Evolutionary conservation across 2,329 filamentous ascomycete genomes (phyloP), one percentile per base, ranked within the genome.

Genomic region (Passalora sequoiae): DNA sequence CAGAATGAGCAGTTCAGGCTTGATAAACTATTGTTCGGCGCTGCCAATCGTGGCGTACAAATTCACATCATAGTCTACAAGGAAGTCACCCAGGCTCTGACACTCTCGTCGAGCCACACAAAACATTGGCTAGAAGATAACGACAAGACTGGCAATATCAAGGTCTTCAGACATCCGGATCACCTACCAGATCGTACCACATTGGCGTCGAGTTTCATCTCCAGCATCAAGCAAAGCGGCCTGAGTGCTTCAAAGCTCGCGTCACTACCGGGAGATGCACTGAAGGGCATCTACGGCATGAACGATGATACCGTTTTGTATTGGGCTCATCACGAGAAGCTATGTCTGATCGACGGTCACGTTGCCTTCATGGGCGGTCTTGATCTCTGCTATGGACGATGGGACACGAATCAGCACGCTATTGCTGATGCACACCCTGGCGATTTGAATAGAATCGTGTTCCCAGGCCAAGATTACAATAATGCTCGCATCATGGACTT

Each of bases 261-360:
- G 13, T 83, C 82, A 55, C 71, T 89, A 31, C 84, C 86, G 0
- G 73, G 74, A 17, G 85, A 92, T 58, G 77, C 84, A 1, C 61
- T 94, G 37, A 86, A 88, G 61, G 79, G 82, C 1, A 67, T 95
- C 1, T 95, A 94, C 59, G 89, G 89, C 41, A 83, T 86, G 38
- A 80, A 80, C 24, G 85, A 89, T 22, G 88, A 85, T 54, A 79
- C 89, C 1, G 84, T 94, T 8, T 69, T 95, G 1, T 95, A 87
- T 66, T 95, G 89, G 89, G 87, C 88, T 2, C 89, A 95, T 57
- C 89, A 95, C 56, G 89, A 96, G 68, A 96, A 96, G 66, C 76
- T 95, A 1, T 87, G 86, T 54, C 62, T 95, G 2, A 69, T 96
- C 12, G 89, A 96, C 62, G 79, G 83, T n/a, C 73, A 74, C 7